Conservation (phyloP, 2,329 filamentous ascomycete genomes). For the Pseudocercospora vitis region DNA sequence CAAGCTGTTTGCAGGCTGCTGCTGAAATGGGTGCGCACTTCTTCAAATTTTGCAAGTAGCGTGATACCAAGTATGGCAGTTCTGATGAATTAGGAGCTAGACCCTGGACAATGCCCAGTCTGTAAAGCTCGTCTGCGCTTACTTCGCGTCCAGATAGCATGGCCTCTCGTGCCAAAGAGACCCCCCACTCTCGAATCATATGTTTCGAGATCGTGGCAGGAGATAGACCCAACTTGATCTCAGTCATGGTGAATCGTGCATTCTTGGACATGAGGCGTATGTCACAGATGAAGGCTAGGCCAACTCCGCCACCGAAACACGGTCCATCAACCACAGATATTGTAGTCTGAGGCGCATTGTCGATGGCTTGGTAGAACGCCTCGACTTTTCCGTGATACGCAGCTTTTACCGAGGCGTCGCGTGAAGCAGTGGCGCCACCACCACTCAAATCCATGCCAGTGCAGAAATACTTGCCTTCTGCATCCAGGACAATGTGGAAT, state of each 20-base stretch:
- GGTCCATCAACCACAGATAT: slow-evolving; percentile 24
- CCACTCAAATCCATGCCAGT: slow-evolving; percentile 28
- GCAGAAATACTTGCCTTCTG: slow-evolving; percentile 27
- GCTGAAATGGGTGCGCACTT: slow-evolving; percentile 22
- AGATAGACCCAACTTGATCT: slow-evolving; percentile 25
- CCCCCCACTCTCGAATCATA: slow-evolving; percentile 25
- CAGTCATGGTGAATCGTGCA: slow-evolving; percentile 23
- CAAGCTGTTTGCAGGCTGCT: slow-evolving; percentile 21
- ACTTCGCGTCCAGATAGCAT: slow-evolving; percentile 23
- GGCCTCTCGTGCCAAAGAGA: slow-evolving; percentile 23
- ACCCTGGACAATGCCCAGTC: slow-evolving; percentile 20
- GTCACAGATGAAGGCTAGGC: slow-evolving; percentile 26
- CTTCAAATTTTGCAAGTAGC: slow-evolving; percentile 18
- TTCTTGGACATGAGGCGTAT: slow-evolving; percentile 20
- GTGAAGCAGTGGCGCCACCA: slow-evolving; percentile 14
- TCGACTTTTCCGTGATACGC: slow-evolving; percentile 22
- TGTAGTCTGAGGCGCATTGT: slow-evolving; percentile 24
- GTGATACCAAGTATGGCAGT: not conserved
- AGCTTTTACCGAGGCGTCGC: slow-evolving; percentile 11
- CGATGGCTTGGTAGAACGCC: slow-evolving; percentile 23
- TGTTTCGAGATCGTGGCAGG: slow-evolving; percentile 28
- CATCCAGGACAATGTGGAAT: slow-evolving; percentile 22
- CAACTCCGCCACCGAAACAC: slow-evolving; percentile 24
- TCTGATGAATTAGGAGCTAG: slow-evolving; percentile 11
- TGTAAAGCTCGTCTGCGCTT: slow-evolving; percentile 17